These are phyloP conservation scores for Sophora flavescens DNA, from an alignment of 306 rosid species.

Conservation along the genomic window DNA sequence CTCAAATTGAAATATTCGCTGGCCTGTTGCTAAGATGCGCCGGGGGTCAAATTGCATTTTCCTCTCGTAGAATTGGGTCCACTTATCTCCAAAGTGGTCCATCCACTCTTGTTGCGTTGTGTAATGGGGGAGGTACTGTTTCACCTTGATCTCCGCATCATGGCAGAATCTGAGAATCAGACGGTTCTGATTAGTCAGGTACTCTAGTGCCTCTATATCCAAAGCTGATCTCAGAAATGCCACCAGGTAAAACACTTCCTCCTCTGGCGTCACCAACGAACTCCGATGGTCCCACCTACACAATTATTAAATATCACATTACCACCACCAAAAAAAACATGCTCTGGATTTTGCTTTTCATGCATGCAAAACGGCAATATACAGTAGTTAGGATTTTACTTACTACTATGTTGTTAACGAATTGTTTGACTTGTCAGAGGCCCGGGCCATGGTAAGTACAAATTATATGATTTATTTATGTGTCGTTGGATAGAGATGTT, in stretches of 20 bases:
- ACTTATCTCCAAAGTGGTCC: constrained; percentile 92
- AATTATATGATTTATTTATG: too few species aligned
- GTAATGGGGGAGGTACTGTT: constrained; percentile 96
- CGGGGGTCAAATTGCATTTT: constrained; percentile 87
- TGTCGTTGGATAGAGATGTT: too few species aligned
- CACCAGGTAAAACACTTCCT: constrained; percentile 90
- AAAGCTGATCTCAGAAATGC: constrained; percentile 88
- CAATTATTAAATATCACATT: not conserved
- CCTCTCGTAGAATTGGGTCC: constrained; percentile 67
- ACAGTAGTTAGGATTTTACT: constrained; percentile 35
- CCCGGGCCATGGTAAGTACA: too few species aligned
- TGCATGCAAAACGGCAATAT: constrained; percentile 33
- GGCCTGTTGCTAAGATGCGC: constrained; percentile 87
- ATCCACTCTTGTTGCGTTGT: constrained; percentile 73
- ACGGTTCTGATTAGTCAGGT: constrained; percentile 78
- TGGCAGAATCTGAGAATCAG: constrained; percentile 75
- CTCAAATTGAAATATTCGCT: constrained; percentile 69
- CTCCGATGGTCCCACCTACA: constrained; percentile 88
- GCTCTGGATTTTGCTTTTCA: constrained; percentile 36
- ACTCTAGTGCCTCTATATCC: constrained; percentile 69
- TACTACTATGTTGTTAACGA: constrained; percentile 28
- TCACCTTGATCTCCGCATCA: constrained; percentile 67
- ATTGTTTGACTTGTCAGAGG: constrained; percentile 44
- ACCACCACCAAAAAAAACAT: constrained; percentile 46
- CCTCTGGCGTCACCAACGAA: constrained; percentile 87